These are phyloP conservation scores for Tarenaya hassleriana DNA, from an alignment of 345 rosid genomes.

Conservation along the genomic window DNA sequence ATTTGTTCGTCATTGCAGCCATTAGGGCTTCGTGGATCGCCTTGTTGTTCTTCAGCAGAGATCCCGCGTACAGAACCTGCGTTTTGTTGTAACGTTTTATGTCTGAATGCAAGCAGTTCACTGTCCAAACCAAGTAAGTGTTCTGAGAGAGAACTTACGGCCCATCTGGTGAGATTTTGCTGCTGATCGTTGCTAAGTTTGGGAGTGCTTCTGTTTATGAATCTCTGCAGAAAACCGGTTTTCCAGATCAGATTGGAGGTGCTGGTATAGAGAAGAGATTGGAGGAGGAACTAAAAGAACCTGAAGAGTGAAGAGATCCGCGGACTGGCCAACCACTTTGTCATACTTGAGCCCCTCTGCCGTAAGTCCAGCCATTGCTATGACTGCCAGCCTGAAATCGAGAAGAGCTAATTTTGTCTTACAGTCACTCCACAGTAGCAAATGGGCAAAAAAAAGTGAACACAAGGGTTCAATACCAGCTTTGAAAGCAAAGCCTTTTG, in stretches of 20 bases:
- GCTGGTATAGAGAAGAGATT: background rate
- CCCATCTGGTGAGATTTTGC: slow-evolving; percentile 96
- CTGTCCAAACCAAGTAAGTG: background rate
- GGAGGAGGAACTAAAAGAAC: slow-evolving; percentile 27
- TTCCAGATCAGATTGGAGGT: no score
- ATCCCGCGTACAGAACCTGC: slow-evolving; percentile 78
- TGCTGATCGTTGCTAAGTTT: slow-evolving; percentile 78
- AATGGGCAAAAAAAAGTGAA: no score
- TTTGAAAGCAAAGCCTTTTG: no score
- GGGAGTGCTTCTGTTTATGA: slow-evolving; percentile 81
- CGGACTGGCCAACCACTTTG: slow-evolving; percentile 94
- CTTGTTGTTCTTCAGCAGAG: slow-evolving; percentile 76
- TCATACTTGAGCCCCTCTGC: slow-evolving; percentile 89
- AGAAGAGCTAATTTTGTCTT: no score
- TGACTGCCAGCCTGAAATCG: slow-evolving; percentile 61
- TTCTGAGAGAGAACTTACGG: slow-evolving; percentile 43
- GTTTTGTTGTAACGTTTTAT: background rate
- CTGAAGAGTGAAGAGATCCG: slow-evolving; percentile 97
- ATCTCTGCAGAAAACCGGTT: slow-evolving; percentile 43
- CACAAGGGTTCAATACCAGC: no score
- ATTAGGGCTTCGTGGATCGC: slow-evolving; percentile 62
- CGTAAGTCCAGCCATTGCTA: slow-evolving; percentile 93
- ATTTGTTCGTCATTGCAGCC: slow-evolving; percentile 70
- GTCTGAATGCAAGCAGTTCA: background rate
- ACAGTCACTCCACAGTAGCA: no score